Conservation (phyloP, 371 early-diverging fungal species). For the Mortierella sp. region DNA sequence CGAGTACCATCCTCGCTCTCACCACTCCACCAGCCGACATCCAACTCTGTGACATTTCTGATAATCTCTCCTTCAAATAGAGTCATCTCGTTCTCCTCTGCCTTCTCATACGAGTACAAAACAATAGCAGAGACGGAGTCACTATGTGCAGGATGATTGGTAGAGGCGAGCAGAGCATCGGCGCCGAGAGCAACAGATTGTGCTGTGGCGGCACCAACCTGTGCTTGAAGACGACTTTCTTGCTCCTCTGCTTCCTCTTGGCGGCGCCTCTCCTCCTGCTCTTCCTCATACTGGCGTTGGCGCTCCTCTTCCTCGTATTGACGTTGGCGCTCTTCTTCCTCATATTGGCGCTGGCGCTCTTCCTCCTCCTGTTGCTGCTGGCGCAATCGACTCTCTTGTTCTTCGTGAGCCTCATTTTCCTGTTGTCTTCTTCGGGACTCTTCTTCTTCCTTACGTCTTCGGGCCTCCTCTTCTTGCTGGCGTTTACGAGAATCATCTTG, state of each 20-base stretch:
- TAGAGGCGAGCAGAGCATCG: conserved; percentile 21
- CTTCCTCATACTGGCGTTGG: conserved; percentile 54
- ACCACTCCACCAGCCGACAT: conserved; percentile 95
- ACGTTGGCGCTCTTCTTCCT: conserved; percentile 50
- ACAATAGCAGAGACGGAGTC: conserved; percentile 72
- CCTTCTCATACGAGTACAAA: conserved; percentile 82
- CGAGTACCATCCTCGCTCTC: conserved; percentile 79
- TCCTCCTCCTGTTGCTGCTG: conserved; percentile 34
- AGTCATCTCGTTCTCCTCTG: conserved; percentile 88
- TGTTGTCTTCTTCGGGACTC: conserved; percentile 37
- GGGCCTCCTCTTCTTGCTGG: conserved; percentile 37
- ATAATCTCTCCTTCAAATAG: conserved; percentile 87
- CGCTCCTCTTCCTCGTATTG: conserved; percentile 62
- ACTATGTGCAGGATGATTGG: conserved; percentile 44
- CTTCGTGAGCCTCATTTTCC: conserved; percentile 56
- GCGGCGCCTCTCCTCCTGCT: conserved; percentile 30
- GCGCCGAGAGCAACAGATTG: conserved; percentile 35
- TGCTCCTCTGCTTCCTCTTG: conserved; percentile 50
- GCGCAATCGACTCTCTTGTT: conserved; percentile 24
- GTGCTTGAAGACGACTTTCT: conserved; percentile 43
- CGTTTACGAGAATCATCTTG: conserved; percentile 35
- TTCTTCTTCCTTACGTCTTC: conserved; percentile 44
- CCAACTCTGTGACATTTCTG: conserved; percentile 76
- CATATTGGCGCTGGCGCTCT: conserved; percentile 32
- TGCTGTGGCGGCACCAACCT: conserved; percentile 47